Percentiles rank a stretch among this genome's conserved stretches.
These are phyloP conservation scores for Olyra latifolia DNA, from an alignment of 176 grass and related monocot genomes.

Conservation along the genomic window DNA sequence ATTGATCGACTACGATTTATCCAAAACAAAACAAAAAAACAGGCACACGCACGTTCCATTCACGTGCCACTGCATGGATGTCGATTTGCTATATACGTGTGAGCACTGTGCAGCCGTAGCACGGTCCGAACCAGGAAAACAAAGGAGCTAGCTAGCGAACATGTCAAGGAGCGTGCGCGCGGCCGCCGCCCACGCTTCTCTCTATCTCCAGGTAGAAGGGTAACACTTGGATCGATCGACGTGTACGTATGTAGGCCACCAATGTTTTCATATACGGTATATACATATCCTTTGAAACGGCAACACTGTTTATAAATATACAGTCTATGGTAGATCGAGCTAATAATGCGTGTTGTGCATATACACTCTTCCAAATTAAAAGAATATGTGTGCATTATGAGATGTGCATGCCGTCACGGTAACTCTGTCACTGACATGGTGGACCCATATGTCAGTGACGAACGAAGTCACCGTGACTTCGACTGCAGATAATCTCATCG, in stretches of 20 bases:
- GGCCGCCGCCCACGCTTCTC: neutral
- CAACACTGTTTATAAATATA: neutral
- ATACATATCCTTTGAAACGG: neutral
- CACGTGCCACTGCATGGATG: no score
- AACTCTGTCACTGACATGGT: no score
- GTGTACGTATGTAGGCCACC: neutral
- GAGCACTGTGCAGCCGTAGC: neutral
- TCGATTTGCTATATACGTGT: no score
- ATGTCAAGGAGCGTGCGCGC: neutral
- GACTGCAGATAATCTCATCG: no score
- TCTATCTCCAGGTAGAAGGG: neutral
- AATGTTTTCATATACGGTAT: neutral
- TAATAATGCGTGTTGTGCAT: neutral
- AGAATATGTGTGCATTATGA: neutral
- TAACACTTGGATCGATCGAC: constrained; percentile 28
- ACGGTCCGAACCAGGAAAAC: no score
- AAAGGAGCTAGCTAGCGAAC: no score
- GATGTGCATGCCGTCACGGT: neutral
- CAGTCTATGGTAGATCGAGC: neutral
- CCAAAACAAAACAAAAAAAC: no score
- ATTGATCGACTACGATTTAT: no score
- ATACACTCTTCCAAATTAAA: neutral
- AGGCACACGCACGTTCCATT: no score
- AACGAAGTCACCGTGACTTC: no score
- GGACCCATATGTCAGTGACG: no score